Percentiles rank a stretch among this genome's conserved stretches.
Conservation (phyloP, 2,329 filamentous ascomycete genomes). For the Penicillium italicum region DNA sequence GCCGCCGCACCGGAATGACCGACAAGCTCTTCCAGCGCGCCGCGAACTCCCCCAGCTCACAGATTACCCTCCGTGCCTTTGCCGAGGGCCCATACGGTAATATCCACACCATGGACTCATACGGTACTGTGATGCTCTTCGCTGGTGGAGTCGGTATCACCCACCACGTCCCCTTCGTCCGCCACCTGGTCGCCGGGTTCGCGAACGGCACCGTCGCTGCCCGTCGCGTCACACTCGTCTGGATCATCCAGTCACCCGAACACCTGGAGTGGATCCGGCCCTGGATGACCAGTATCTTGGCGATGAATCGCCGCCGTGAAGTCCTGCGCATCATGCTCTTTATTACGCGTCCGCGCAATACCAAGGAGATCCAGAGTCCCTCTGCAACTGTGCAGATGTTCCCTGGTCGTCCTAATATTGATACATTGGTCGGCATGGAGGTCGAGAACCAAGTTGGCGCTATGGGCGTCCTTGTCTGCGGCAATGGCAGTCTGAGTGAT, state of each 20-base stretch:
- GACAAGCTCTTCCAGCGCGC: conserved; percentile 73
- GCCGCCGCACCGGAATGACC: conserved; percentile 84
- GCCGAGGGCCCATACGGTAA: conserved; percentile 88
- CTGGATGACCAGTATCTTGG: conserved; percentile 75
- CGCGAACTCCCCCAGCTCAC: conserved; percentile 49
- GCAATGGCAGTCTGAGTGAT: conserved; percentile 69
- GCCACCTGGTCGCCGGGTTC: conserved; percentile 68
- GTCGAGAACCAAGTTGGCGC: conserved; percentile 78
- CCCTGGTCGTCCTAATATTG: conserved; percentile 80
- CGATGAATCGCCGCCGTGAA: conserved; percentile 75
- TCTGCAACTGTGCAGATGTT: conserved; percentile 85
- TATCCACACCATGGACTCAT: conserved; percentile 82
- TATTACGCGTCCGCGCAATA: conserved; percentile 79
- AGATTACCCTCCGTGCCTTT: conserved; percentile 64
- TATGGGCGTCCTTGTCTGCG: conserved; percentile 81
- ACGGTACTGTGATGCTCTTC: conserved; percentile 86
- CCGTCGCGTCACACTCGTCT: conserved; percentile 76
- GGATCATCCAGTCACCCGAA: conserved; percentile 87
- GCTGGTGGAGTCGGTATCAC: conserved; percentile 93
- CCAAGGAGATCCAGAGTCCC: conserved; percentile 73
- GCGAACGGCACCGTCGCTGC: conserved; percentile 71
- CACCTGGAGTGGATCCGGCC: conserved; percentile 90
- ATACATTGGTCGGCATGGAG: conserved; percentile 75
- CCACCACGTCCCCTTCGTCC: conserved; percentile 85
- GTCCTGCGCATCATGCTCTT: conserved; percentile 84